These are phyloP conservation scores for Platanus orientalis DNA, from an alignment of 164 flowering plant species.

Conservation along the genomic window DNA sequence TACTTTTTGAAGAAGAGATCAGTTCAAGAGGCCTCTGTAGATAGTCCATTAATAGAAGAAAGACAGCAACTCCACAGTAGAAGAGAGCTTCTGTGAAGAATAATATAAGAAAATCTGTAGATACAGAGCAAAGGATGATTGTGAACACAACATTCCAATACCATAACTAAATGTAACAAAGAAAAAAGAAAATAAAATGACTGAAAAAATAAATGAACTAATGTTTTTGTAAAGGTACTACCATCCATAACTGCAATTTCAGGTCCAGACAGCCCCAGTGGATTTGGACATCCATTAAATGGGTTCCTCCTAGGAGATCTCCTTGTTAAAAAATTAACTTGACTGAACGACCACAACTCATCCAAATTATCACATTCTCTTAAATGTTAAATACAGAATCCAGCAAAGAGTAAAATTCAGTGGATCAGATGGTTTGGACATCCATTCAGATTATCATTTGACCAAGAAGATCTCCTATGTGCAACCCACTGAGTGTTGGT, in stretches of 20 bases:
- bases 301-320: background rate
- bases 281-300: background rate
- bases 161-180: background rate
- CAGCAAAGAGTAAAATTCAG: background rate
- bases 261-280: background rate
- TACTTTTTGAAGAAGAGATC: conserved; percentile 21
- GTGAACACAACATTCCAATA: background rate
- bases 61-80: conserved; percentile 85
- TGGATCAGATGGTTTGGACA: background rate
- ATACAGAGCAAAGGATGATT: conserved; percentile 4
- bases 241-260: too few species aligned
- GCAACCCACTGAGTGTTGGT: background rate
- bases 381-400: background rate
- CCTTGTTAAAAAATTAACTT: background rate
- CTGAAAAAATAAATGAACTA: background rate
- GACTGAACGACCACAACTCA: background rate
- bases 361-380: background rate
- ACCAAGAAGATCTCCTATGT: background rate
- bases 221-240: background rate
- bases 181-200: background rate
- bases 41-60: conserved; percentile 60
- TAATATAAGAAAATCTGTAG: conserved; percentile 91
- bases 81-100: conserved; percentile 97
- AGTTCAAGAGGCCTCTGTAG: conserved; percentile 35
- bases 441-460: background rate